These are phyloP conservation scores for Phytopythium delawarense DNA, from an alignment of 352 stramenopile genomes.

Conservation along the genomic window DNA sequence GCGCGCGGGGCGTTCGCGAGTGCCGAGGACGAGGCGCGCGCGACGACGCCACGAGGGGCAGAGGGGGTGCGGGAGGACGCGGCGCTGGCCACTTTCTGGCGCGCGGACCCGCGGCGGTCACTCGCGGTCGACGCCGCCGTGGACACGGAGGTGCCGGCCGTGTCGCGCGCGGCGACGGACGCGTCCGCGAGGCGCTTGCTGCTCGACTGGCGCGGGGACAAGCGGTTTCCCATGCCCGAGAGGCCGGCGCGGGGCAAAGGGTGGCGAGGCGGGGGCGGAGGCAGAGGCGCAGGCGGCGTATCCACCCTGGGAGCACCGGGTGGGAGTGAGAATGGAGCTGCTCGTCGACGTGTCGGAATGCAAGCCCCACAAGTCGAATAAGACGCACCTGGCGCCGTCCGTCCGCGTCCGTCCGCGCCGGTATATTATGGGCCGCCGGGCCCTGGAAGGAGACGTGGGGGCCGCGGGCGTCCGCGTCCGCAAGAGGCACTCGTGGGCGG, in stretches of 20 bases:
- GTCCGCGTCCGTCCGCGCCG: no score
- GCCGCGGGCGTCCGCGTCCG: background rate
- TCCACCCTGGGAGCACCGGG: background rate
- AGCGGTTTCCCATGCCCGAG: slow-evolving; percentile 3
- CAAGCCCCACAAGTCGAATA: no score
- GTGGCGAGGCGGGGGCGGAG: background rate
- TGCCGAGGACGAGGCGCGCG: background rate
- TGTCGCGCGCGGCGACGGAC: background rate
- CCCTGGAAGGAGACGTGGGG: no score
- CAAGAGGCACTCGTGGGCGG: background rate
- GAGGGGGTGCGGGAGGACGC: background rate
- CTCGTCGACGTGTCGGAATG: background rate
- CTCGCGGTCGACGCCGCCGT: background rate
- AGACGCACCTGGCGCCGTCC: no score
- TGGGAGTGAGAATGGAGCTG: no score
- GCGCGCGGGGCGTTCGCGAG: background rate
- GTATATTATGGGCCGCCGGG: no score
- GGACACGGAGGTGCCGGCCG: background rate
- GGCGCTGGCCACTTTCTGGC: slow-evolving; percentile 1
- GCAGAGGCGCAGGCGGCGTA: background rate
- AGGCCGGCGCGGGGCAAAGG: background rate
- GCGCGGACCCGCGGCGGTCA: background rate
- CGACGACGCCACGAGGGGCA: background rate
- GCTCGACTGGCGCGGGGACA: background rate
- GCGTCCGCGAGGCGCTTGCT: background rate